Evolutionary conservation across 1,284 basidiomycete species (phyloP).

Genomic region (Cerrena zonata): DNA sequence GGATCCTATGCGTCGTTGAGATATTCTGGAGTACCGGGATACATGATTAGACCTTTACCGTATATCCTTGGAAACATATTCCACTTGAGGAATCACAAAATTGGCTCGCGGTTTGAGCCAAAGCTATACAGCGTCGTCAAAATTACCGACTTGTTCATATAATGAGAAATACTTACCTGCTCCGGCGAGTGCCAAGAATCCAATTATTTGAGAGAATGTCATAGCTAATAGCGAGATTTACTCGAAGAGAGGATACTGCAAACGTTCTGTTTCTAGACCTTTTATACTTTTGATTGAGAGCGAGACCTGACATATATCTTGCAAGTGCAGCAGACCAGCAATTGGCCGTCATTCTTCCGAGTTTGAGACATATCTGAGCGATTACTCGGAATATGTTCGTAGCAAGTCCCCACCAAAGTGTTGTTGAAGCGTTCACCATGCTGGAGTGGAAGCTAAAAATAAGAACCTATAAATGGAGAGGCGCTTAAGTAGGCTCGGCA

Average conservation of each 20-base stretch:
- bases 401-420: background rate
- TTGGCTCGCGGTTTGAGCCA: conserved; percentile 20
- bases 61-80: conserved; percentile 25
- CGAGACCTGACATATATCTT: conserved; percentile 1
- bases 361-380: background rate
- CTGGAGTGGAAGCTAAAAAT: background rate
- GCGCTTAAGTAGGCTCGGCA: background rate
- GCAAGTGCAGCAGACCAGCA: no score
- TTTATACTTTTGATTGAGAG: background rate
- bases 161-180: no score
- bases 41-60: conserved; percentile 11
- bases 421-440: background rate
- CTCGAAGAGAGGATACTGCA: no score
- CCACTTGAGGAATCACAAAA: conserved; percentile 25
- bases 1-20: conserved; percentile 17
- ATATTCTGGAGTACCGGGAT: background rate
- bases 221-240: no score
- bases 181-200: no score
- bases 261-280: background rate
- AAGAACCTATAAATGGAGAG: background rate
- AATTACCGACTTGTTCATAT: no score
- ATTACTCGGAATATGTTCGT: background rate
- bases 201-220: no score
- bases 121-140: conserved; percentile 6
- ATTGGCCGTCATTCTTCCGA: background rate